Evolutionary conservation across 768 basidiomycete species (phyloP), one percentile per base, ranked within the genome.

Genomic region (Suillus fuscotomentosus): DNA sequence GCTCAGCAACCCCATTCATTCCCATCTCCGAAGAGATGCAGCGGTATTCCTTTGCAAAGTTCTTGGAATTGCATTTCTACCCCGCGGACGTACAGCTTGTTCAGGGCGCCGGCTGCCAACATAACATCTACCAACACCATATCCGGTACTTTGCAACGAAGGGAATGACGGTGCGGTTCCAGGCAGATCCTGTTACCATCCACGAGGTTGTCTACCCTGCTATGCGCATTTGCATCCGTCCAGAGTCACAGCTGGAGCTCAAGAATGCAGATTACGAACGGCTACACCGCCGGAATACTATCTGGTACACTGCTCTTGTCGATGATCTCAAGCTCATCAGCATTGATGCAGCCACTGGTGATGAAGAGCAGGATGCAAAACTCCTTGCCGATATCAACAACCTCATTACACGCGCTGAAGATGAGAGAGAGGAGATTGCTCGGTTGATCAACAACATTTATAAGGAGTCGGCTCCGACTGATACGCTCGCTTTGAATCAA

Each of bases 21-120:
- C 90, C 89, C 6, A 88, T 94, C 45, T 94, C 94, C 2, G 90
- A 93, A 69, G 95, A 97, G 74, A 95, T 96, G 83, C 91, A 94
- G 71, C 82, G 90, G 63, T 95, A 97, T 73, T 98, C 96, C 5
- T 97, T 98, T 73, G 94, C 91, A 42, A 96, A 97, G 70, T 99
- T 97, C 75, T 84, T 99, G 36, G 97, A 99, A 73, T 86, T 97
- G 34, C 92, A 95, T 72, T 98, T 98, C 76, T 97, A 99, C 76
- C 95, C 95, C 38, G 87, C 94, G 41, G 88, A 93, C 67, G 88
- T 95, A 70, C 84, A 88, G 70, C 81, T 94, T 56, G 87, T 94
- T n/a, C 90, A 88, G 70, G 94, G 92, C 10, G 93, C 94, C 39
- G 90, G 89, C 4, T 99, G 97, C 72, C 85, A 90, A 63, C 97